These are phyloP conservation scores for Suhomyces vadensis DNA, from an alignment of 805 yeast genomes.

Conservation along the genomic window DNA sequence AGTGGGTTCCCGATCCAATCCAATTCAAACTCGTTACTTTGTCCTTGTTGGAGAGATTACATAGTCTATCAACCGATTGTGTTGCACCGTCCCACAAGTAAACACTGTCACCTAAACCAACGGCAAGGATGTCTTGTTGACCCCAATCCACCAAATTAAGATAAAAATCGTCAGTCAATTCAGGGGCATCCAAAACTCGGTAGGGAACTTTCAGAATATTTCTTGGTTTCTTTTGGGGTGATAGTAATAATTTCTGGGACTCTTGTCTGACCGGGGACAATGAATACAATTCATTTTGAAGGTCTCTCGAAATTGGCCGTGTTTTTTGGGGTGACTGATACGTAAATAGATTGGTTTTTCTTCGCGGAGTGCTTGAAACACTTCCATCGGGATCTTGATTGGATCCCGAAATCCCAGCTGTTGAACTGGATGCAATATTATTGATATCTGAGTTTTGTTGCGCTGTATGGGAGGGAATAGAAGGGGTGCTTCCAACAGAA, in stretches of 20 bases:
- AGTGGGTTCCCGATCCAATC: slow-evolving; percentile 92
- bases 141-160: slow-evolving; percentile 96
- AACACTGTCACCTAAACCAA: slow-evolving; percentile 84
- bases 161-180: slow-evolving; percentile 89
- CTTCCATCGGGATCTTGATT: slow-evolving; percentile 6
- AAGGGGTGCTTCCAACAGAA: slow-evolving; percentile 3
- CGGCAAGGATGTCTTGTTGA: slow-evolving; percentile 80
- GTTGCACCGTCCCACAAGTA: slow-evolving; percentile 88
- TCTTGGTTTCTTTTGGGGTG: slow-evolving; percentile 80
- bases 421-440: slow-evolving; percentile 13
- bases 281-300: slow-evolving; percentile 75
- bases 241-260: slow-evolving; percentile 72
- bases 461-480: slow-evolving; percentile 12
- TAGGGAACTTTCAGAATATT: slow-evolving; percentile 84
- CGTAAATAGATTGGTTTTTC: slow-evolving; percentile 63
- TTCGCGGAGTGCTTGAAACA: slow-evolving; percentile 39
- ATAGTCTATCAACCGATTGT: slow-evolving; percentile 78
- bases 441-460: slow-evolving; percentile 24
- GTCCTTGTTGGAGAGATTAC: slow-evolving; percentile 66
- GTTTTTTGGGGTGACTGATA: slow-evolving; percentile 70
- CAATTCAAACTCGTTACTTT: slow-evolving; percentile 81
- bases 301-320: slow-evolving; percentile 61
- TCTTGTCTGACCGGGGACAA: slow-evolving; percentile 88
- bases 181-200: slow-evolving; percentile 94
- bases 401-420: neutral